Evolutionary conservation across 1,139 yeast genomes (phyloP), one percentile per base, ranked within the genome.

Genomic region (Magnusiomyces suaveolens): DNA sequence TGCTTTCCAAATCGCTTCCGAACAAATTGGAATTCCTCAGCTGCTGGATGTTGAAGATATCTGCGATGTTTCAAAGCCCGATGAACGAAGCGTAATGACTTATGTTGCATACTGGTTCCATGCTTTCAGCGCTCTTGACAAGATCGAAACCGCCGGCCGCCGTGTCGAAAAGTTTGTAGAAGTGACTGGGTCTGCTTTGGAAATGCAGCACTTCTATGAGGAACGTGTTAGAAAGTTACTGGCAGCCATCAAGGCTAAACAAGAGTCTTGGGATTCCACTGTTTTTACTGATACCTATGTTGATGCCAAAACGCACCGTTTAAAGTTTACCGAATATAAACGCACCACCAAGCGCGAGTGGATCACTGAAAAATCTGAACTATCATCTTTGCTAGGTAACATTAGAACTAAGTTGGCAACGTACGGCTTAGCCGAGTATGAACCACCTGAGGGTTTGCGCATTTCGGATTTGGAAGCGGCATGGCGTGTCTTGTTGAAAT

Each of bases 41-140:
- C 68, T 83, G 49, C 73, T 81, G n/a, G 86, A 82, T 56, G 76
- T 75, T 1, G 84, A 81, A 48, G 87, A 83, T 66, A 75, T 83
- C 56, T 66, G 69, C 44, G 72, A 72, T 51, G 71, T 73, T 16
- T 64, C 71, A 25, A 74, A 72, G 26, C 85, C 85, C 0, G 88
- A 83, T 62, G 89, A 84, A 62, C 77, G 81, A 59, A 77, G 84
- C 48, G 72, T 84, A n/a, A 75, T 83, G 62, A 78, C 84, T 20
- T 83, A 80, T 63, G 69, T 82, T n/a, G 76, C 84, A 26, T 81
- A 82, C 62, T 81, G 85, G 83, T 82, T 77, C 66, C 82, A 80
- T 57, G 75, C 75, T 63, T 73, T 83, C 56, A 69, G 73, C 3
- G 72, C 70, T 1, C 59, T 71, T 48, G 74, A 72, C 61, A 66